A percentile compares a stretch with the other conserved stretches of the same genome.
Evolutionary conservation across 345 rosid species (phyloP).

Genomic region (Murraya koenigii): DNA sequence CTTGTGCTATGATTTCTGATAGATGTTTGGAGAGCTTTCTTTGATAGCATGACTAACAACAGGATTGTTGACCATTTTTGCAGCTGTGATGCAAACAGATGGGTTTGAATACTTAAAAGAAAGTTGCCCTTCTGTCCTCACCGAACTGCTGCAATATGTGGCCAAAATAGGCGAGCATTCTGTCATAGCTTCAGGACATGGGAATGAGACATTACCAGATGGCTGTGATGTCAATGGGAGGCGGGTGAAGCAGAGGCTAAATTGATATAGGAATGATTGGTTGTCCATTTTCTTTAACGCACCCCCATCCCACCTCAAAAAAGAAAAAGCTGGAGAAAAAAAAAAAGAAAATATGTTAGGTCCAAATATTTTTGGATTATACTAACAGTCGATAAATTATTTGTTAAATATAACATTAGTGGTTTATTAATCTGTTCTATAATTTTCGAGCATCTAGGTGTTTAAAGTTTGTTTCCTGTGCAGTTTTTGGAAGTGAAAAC

Average conservation of each 20-base stretch:
- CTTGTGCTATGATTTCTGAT: background rate
- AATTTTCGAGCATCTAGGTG: background rate
- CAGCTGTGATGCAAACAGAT: slow-evolving; percentile 83
- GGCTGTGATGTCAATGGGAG: slow-evolving; percentile 57
- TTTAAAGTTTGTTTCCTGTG: background rate
- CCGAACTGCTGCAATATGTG: slow-evolving; percentile 55
- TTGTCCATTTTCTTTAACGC: background rate
- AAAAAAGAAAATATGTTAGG: slow-evolving; percentile 18
- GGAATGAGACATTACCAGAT: slow-evolving; percentile 44
- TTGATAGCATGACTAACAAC: background rate
- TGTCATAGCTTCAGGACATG: slow-evolving; percentile 37
- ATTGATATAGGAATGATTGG: slow-evolving; percentile 30
- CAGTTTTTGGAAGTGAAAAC: background rate
- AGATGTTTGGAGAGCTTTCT: background rate
- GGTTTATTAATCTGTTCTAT: slow-evolving; percentile 13
- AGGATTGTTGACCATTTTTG: slow-evolving; percentile 1
- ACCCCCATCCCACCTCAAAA: too few species aligned
- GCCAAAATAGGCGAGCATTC: slow-evolving; percentile 61
- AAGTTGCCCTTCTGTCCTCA: slow-evolving; percentile 56
- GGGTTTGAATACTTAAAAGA: slow-evolving; percentile 63
- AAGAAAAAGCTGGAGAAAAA: background rate
- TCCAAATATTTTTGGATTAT: slow-evolving; percentile 26
- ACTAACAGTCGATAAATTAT: slow-evolving; percentile 15
- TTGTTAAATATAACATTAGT: slow-evolving; percentile 1
- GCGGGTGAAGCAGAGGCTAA: slow-evolving; percentile 72